Evolutionary conservation across 225 moss, liverwort and hornwort genomes (phyloP), one percentile per base, ranked within the genome.

Genomic region (Marchantia paleacea): DNA sequence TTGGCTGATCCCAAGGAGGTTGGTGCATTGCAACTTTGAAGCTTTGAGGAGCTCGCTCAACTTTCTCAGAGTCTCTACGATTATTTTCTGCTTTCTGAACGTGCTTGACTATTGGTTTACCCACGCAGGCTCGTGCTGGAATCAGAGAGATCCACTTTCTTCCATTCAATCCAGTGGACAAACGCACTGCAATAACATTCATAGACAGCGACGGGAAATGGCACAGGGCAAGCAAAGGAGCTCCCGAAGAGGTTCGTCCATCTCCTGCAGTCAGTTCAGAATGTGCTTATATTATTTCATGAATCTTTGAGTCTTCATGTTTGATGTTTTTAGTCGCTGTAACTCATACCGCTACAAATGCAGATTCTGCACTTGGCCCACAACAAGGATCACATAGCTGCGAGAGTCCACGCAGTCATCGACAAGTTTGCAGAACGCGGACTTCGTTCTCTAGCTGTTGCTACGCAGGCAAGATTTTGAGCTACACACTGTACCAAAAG

Each of bases 101-200:
- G 39, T 39, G 39, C 39, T 39, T 39, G 39, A 39, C 39, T 39
- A 39, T 5, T 39, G 2, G 39, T 39, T 39, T 39, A 39, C 39
- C 5, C 5, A 39, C 39, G 39, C 39, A 39, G 39, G 81, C 81
- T 18, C 64, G 81, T 14, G 81, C 81, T 25, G 75, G 75, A 28
- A 66, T 81, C 26, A 31, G 47, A 18, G 81, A 81, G 65, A n/a
- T 81, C 62, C 81, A 81, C 30, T 81, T 81, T 25, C 75, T 81
- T 9, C 76, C 76, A 6, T 77, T 77, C 76, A 77, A 77, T 29
- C 76, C 76, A 14, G 67, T 69, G 8, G 81, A 81, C 53, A 81
- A 81, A 66, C 63, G 81, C 2, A 81, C 81, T 22, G 81, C 81
- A 11, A 64, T 75, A 12, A 81, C 81, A 0, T 81, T 75, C 75